These are phyloP conservation scores for Tetracentron sinense DNA, from an alignment of 164 flowering plant genomes.

Conservation along the genomic window DNA sequence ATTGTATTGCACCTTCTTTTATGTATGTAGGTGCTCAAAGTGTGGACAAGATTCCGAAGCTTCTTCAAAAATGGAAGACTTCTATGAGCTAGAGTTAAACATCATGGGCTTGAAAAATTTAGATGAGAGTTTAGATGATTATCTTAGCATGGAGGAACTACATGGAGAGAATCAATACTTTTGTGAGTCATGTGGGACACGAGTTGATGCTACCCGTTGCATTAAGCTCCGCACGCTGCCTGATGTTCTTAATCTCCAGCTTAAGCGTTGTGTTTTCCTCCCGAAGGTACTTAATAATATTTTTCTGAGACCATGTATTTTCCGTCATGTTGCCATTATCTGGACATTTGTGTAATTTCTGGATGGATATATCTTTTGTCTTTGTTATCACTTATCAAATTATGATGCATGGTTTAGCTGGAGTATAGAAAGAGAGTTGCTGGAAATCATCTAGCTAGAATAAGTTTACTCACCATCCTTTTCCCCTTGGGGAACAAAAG, in stretches of 20 bases:
- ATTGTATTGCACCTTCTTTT: not conserved
- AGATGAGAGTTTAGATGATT: constrained; percentile 81
- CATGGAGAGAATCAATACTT: constrained; percentile 92
- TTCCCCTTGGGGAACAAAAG: too few species aligned
- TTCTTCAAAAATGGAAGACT: constrained; percentile 88
- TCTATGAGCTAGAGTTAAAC: constrained; percentile 89
- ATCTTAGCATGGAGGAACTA: constrained; percentile 76
- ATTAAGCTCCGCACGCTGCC: constrained; percentile 86
- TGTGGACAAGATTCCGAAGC: constrained; percentile 94
- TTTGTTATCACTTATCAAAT: not conserved
- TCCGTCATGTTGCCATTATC: not conserved
- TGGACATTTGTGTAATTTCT: not conserved
- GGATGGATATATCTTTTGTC: not conserved
- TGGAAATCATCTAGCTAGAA: too few species aligned
- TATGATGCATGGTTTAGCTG: not conserved
- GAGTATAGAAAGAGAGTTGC: too few species aligned
- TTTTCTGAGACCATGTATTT: not conserved
- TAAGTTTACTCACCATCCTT: too few species aligned
- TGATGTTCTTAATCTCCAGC: constrained; percentile 83
- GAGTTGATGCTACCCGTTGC: constrained; percentile 87
- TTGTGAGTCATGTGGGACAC: constrained; percentile 71
- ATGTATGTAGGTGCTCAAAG: constrained; percentile 81
- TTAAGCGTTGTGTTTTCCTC: constrained; percentile 90
- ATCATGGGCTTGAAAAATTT: constrained; percentile 79
- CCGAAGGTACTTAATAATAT: constrained; percentile 56